Percentiles rank a stretch among this genome's conserved stretches.
These are phyloP conservation scores for Kingdonia uniflora DNA, from an alignment of 164 flowering plant genomes.

Conservation along the genomic window DNA sequence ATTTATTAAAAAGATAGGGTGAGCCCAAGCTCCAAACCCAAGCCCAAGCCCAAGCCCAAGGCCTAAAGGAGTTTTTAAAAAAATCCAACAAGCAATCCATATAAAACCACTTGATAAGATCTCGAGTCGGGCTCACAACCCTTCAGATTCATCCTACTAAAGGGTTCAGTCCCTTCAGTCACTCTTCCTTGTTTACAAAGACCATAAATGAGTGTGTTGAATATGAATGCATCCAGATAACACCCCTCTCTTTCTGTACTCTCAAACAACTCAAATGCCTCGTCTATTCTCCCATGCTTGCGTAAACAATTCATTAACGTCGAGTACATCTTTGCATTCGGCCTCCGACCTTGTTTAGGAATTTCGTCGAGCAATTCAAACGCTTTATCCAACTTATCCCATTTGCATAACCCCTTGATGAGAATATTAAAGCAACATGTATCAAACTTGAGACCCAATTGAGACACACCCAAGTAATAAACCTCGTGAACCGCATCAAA, in stretches of 20 bases:
- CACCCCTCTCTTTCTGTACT: constrained; percentile 63
- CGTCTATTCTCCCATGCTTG: constrained; percentile 42
- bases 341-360: constrained; percentile 50
- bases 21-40: too few relatives aligned
- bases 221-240: constrained; percentile 52
- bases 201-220: constrained; percentile 69
- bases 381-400: constrained; percentile 56
- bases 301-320: constrained; percentile 66
- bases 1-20: too few relatives aligned
- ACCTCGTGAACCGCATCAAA: constrained; percentile 58
- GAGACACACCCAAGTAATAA: constrained; percentile 32
- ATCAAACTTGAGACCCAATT: constrained; percentile 59
- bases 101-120: constrained; percentile 64
- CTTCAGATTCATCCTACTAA: constrained; percentile 47
- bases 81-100: constrained; percentile 64
- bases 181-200: constrained; percentile 52
- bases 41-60: too few relatives aligned
- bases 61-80: too few relatives aligned
- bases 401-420: constrained; percentile 60
- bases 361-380: constrained; percentile 68
- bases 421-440: constrained; percentile 72
- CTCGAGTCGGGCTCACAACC: constrained; percentile 75
- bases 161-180: constrained; percentile 42
- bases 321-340: constrained; percentile 59
- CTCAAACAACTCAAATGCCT: constrained; percentile 49